A percentile compares a stretch with the other conserved stretches of the same genome.
Evolutionary conservation across 129 eudicot species (phyloP).

Genomic region (Helichrysum umbraculigerum): DNA sequence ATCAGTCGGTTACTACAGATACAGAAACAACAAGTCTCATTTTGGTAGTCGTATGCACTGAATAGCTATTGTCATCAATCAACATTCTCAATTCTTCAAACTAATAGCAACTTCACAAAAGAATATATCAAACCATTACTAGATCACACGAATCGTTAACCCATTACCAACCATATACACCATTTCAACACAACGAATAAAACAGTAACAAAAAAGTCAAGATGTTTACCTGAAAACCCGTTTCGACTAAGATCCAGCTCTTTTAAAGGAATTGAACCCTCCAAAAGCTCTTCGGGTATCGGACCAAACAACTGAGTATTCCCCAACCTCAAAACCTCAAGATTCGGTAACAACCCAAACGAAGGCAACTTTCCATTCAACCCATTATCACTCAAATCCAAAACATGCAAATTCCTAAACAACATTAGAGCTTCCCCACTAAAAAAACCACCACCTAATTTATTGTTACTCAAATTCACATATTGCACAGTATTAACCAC

Average conservation of each 20-base stretch:
- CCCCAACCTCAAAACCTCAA: conserved; percentile 59
- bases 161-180: background rate
- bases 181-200: background rate
- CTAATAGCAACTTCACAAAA: conserved; percentile 16
- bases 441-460: conserved; percentile 63
- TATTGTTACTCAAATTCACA: conserved; percentile 74
- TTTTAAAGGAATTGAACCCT: conserved; percentile 51
- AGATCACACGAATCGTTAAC: background rate
- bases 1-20: background rate
- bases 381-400: conserved; percentile 83
- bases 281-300: conserved; percentile 67
- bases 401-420: conserved; percentile 73
- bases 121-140: conserved; percentile 15
- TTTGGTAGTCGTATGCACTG: background rate
- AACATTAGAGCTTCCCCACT: conserved; percentile 42
- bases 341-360: conserved; percentile 55
- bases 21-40: background rate
- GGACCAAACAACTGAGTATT: conserved; percentile 70
- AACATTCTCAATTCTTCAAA: conserved; percentile 9
- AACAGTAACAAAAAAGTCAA: conserved; percentile 22
- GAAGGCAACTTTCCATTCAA: conserved; percentile 78
- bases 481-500: conserved; percentile 70
- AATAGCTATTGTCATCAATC: background rate
- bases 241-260: conserved; percentile 95
- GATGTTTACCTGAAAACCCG: conserved; percentile 80